Conservation (phyloP, 805 yeast species). For the Metschnikowia corniflorae region DNA sequence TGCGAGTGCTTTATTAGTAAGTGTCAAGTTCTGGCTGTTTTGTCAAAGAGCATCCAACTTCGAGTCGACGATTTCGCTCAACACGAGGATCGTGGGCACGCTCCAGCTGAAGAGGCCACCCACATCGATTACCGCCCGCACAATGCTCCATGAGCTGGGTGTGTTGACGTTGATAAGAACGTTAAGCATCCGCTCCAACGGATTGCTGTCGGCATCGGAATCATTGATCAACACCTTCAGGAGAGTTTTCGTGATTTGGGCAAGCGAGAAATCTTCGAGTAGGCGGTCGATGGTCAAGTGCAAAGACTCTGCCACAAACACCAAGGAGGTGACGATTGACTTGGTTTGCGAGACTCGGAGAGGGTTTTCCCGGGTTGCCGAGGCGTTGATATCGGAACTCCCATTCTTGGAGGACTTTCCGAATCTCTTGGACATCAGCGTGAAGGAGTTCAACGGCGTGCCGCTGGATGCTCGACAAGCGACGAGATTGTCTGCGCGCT, state of each 20-base stretch:
- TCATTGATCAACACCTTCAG: conserved; percentile 30
- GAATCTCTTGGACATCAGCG: no score
- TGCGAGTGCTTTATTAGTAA: conserved; percentile 43
- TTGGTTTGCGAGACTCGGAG: no score
- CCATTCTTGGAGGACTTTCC: no score
- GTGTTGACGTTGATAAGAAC: conserved; percentile 35
- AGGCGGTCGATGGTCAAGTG: conserved; percentile 49
- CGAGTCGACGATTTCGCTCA: conserved; percentile 42
- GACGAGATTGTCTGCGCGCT: no score
- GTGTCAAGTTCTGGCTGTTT: conserved; percentile 43
- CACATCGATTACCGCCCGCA: conserved; percentile 65
- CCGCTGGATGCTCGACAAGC: no score
- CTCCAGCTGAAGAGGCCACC: conserved; percentile 70
- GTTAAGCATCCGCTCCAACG: conserved; percentile 38
- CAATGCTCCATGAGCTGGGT: conserved; percentile 55
- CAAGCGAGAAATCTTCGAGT: conserved; percentile 58
- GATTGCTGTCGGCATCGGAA: conserved; percentile 21
- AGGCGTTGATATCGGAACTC: no score
- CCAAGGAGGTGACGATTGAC: no score
- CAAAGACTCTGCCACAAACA: conserved; percentile 15
- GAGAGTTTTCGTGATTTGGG: conserved; percentile 51
- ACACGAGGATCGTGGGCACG: conserved; percentile 43
- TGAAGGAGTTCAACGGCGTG: no score
- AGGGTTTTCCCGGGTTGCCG: no score
- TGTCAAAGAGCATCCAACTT: conserved; percentile 45